These are phyloP conservation scores for Penicillium sp. DNA, from an alignment of 2,329 filamentous ascomycete species.

Conservation along the genomic window DNA sequence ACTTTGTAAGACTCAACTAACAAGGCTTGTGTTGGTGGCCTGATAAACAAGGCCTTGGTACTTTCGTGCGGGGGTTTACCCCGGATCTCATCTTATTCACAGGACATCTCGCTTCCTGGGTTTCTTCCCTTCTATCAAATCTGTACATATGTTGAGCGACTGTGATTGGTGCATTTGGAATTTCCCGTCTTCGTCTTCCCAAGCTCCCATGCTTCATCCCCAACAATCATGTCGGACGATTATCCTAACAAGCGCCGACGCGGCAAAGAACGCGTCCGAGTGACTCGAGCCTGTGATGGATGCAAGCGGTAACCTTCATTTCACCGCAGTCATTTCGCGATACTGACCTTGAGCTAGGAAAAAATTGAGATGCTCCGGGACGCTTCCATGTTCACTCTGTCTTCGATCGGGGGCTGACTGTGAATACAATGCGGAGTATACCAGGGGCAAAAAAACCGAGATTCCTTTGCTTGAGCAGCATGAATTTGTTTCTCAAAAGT, in stretches of 20 bases:
- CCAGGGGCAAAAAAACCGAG: slow-evolving; percentile 46
- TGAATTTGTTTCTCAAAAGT: slow-evolving; percentile 9
- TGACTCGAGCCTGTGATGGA: slow-evolving; percentile 51
- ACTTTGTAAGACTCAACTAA: too few species aligned
- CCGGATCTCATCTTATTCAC: neutral
- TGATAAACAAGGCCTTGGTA: neutral
- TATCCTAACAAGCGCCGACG: slow-evolving; percentile 10
- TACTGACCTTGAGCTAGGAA: slow-evolving; percentile 13
- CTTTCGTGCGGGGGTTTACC: neutral
- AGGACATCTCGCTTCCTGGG: neutral
- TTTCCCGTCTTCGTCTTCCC: neutral
- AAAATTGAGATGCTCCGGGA: slow-evolving; percentile 44
- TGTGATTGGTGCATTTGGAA: neutral
- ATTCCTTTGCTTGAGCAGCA: slow-evolving; percentile 33
- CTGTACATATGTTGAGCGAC: neutral
- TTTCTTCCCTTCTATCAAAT: neutral
- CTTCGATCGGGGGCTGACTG: slow-evolving; percentile 37
- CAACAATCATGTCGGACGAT: neutral
- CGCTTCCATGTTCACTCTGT: slow-evolving; percentile 43
- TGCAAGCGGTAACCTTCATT: slow-evolving; percentile 48
- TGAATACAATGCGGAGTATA: slow-evolving; percentile 54
- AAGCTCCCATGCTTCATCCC: neutral
- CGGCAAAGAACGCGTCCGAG: slow-evolving; percentile 40
- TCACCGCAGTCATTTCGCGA: neutral
- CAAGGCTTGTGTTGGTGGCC: neutral